Evolutionary conservation across 1,284 basidiomycete species (phyloP).

Genomic region (Heterobasidion irregulare): DNA sequence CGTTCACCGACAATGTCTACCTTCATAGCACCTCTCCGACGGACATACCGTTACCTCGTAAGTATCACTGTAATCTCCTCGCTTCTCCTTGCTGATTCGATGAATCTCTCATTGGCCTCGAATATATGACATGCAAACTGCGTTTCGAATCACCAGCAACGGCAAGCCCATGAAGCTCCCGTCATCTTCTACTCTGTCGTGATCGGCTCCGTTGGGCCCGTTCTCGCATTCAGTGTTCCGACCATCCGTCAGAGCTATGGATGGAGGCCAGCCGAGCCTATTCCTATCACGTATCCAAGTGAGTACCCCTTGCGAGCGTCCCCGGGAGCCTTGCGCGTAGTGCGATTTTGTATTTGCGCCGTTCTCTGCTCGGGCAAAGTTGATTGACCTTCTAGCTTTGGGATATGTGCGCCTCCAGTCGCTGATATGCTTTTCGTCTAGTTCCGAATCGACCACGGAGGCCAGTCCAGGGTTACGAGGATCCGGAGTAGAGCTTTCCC

Average conservation of each 20-base stretch:
- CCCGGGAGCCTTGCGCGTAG: background rate
- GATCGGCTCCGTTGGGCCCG: slow-evolving; percentile 72
- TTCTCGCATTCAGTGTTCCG: slow-evolving; percentile 46
- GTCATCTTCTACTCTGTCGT: slow-evolving; percentile 86
- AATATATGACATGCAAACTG: too few species aligned
- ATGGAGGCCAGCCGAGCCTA: slow-evolving; percentile 64
- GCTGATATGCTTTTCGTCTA: slow-evolving; percentile 12
- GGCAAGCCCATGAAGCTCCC: slow-evolving; percentile 87
- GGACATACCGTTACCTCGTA: slow-evolving; percentile 45
- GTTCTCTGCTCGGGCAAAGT: background rate
- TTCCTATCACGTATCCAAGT: slow-evolving; percentile 87
- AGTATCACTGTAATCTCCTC: slow-evolving; percentile 4
- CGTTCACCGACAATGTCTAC: slow-evolving; percentile 29
- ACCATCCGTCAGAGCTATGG: slow-evolving; percentile 71
- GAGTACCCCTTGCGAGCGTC: slow-evolving; percentile 23
- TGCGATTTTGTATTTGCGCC: background rate
- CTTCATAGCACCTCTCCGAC: slow-evolving; percentile 33
- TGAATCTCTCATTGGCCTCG: background rate
- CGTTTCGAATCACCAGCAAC: slow-evolving; percentile 39
- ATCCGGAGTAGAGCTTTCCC: slow-evolving; percentile 13
- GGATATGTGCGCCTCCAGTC: background rate
- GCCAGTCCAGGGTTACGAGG: slow-evolving; percentile 43
- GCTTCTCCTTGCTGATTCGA: background rate
- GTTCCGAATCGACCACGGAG: slow-evolving; percentile 42
- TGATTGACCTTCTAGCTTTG: background rate